phyloP scores from a whole-genome alignment of 139 green algal species.

The Zygnema cylindricum region DNA sequence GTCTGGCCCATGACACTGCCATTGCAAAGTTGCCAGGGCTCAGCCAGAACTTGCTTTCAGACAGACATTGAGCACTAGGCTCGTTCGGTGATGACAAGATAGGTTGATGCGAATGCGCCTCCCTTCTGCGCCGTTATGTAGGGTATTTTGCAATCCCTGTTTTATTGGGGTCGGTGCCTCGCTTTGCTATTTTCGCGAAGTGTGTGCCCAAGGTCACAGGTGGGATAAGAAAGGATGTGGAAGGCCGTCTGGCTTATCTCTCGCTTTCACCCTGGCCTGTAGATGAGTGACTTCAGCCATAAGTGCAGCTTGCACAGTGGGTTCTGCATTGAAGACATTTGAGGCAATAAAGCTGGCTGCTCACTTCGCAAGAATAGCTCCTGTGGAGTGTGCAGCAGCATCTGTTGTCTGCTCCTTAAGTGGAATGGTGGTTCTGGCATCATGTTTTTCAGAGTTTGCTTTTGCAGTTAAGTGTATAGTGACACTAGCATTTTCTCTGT shows the following conservation, averaged over 20 bases:
- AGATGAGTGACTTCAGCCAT: slow-evolving; percentile 1
- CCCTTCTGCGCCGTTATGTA: neutral
- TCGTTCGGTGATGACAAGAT: neutral
- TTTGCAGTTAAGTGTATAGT: no score
- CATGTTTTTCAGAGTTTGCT: no score
- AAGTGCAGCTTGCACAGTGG: neutral
- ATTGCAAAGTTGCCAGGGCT: neutral
- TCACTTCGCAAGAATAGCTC: no score
- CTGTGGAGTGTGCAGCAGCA: no score
- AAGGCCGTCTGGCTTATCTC: neutral
- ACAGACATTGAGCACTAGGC: neutral
- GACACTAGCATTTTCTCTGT: no score
- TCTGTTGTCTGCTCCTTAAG: no score
- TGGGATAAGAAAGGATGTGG: neutral
- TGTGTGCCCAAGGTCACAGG: neutral
- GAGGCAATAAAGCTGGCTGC: neutral
- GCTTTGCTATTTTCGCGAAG: neutral
- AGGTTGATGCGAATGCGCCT: neutral
- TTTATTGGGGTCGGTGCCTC: neutral
- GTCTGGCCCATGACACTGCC: neutral
- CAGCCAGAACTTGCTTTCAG: neutral
- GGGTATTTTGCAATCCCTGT: neutral
- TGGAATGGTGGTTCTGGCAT: no score
- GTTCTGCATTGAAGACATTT: neutral
- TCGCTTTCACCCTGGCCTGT: neutral